phyloP scores from a whole-genome alignment of 306 rosid genomes.

The Begonia fuchsioides region DNA sequence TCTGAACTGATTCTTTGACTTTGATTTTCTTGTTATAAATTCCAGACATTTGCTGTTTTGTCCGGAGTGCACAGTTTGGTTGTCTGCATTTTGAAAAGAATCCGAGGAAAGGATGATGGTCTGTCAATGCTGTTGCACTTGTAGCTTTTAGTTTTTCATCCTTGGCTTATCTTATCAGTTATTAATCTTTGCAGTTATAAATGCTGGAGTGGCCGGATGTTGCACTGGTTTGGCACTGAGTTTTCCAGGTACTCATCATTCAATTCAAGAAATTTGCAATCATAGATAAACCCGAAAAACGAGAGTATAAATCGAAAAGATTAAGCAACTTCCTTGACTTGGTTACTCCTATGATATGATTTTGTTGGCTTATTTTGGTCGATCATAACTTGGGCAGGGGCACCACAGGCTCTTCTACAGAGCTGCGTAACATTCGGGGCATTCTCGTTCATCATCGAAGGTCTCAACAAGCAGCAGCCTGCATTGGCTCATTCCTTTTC shows the following conservation, averaged over 20 bases:
- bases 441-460: constrained; percentile 74
- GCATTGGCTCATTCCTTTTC: constrained; percentile 72
- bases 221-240: constrained; percentile 97
- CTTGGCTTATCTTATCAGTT: too few relatives aligned
- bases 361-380: too few relatives aligned
- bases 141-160: too few relatives aligned
- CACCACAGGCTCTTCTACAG: constrained; percentile 92
- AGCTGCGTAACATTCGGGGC: constrained; percentile 92
- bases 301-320: too few relatives aligned
- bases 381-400: constrained; percentile 27
- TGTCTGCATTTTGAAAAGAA: constrained; percentile 75
- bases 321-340: too few relatives aligned
- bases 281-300: neutral
- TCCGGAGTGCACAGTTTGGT: constrained; percentile 97
- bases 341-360: too few relatives aligned
- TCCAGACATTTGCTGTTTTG: constrained; percentile 91
- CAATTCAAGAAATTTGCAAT: too few relatives aligned
- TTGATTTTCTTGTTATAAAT: too few relatives aligned
- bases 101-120: constrained; percentile 98
- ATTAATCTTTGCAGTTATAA: constrained; percentile 45
- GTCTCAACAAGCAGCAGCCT: constrained; percentile 85
- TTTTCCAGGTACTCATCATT: constrained; percentile 58
- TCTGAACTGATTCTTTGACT: too few relatives aligned
- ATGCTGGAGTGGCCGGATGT: constrained; percentile 97
- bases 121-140: neutral